Evolutionary conservation across 164 flowering plant species (phyloP).

Genomic region (Vitis vinifera): ASM3070453v1 NC_081810.1:5450501-5451000

Average conservation of each 20-base stretch:
- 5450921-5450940: conserved; percentile 18
- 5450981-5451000: conserved; percentile 21
- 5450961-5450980: conserved; percentile 31
- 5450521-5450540: conserved; percentile 33
- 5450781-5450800: conserved; percentile 24
- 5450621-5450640: conserved; percentile 33
- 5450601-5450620: conserved; percentile 34
- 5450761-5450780: conserved; percentile 22
- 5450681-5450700: conserved; percentile 23
- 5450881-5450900: conserved; percentile 28
- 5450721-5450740: conserved; percentile 21
- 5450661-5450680: conserved; percentile 15
- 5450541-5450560: conserved; percentile 21
- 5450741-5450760: conserved; percentile 14
- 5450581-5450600: conserved; percentile 36
- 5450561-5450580: conserved; percentile 23
- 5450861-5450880: conserved; percentile 25
- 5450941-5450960: conserved; percentile 29
- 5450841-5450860: conserved; percentile 24
- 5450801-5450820: conserved; percentile 16
- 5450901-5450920: conserved; percentile 21
- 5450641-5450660: conserved; percentile 28
- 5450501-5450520: conserved; percentile 27
- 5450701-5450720: conserved; percentile 23
- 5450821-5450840: conserved; percentile 22